Evolutionary conservation across 2,329 filamentous ascomycete species (phyloP).

Genomic region (Claviceps sp.): DNA sequence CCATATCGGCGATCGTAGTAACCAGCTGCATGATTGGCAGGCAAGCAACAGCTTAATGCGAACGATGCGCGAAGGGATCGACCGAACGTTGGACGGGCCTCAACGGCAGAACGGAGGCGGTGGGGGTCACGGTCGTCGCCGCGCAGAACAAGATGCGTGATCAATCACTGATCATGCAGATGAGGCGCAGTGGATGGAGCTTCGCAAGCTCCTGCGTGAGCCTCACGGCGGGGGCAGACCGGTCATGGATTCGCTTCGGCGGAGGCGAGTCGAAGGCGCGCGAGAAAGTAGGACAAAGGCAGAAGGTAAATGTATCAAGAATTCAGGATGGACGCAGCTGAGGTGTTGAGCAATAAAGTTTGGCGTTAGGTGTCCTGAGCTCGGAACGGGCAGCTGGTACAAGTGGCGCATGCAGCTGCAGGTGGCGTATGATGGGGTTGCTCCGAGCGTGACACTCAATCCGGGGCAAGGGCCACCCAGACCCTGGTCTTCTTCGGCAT

Average conservation of each 20-base stretch:
- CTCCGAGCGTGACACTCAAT: too few species aligned
- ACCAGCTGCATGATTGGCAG: conserved; percentile 12
- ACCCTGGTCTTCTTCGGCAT: too few species aligned
- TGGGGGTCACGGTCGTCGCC: not conserved
- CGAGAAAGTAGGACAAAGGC: not conserved
- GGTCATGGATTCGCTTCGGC: conserved; percentile 10
- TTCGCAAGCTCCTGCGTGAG: conserved; percentile 9
- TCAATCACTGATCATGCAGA: not conserved
- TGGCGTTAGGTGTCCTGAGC: not conserved
- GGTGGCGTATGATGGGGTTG: not conserved
- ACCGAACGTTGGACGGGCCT: not conserved
- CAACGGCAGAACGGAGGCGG: not conserved
- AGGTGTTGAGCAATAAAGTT: not conserved
- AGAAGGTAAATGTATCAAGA: too few species aligned
- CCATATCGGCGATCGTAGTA: conserved; percentile 15
- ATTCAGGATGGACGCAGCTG: too few species aligned
- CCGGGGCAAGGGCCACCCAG: not conserved
- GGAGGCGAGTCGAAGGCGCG: not conserved
- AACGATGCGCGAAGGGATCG: not conserved
- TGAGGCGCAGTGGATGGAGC: not conserved
- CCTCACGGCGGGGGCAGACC: conserved; percentile 11
- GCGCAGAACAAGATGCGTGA: not conserved
- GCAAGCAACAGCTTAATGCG: not conserved
- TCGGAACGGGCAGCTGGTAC: not conserved
- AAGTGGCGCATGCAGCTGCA: not conserved